These are phyloP conservation scores for Amanita phalloides DNA, from an alignment of 768 basidiomycete genomes.

Conservation along the genomic window DNA sequence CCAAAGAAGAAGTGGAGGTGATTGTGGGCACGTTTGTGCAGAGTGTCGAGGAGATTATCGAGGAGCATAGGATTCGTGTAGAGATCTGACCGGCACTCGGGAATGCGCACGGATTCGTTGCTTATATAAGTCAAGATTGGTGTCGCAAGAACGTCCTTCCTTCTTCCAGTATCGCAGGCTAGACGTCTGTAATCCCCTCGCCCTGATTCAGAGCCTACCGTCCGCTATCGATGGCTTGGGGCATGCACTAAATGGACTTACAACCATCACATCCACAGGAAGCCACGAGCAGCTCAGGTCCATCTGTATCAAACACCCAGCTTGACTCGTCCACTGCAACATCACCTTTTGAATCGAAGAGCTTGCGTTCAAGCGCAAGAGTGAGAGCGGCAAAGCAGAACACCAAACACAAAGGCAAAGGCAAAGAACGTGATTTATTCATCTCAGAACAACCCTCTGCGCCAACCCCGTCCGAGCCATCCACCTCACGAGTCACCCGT, in stretches of 20 bases:
- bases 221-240: constrained; percentile 74
- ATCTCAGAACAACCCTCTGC: constrained; percentile 20
- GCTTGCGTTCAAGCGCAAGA: constrained; percentile 65
- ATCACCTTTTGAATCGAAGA: constrained; percentile 39
- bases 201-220: constrained; percentile 24
- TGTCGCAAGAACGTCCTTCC: constrained; percentile 21
- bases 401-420: constrained; percentile 45
- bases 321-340: constrained; percentile 24
- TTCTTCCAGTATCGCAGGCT: constrained; percentile 20
- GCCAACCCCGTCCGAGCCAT: constrained; percentile 19
- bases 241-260: constrained; percentile 89
- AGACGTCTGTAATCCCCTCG: constrained; percentile 18
- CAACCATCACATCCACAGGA: constrained; percentile 60
- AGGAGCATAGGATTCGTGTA: constrained; percentile 15
- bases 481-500: constrained; percentile 32
- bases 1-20: constrained; percentile 51
- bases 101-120: constrained; percentile 12
- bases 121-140: constrained; percentile 35
- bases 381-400: constrained; percentile 68
- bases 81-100: background rate
- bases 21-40: constrained; percentile 59
- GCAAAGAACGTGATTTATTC: constrained; percentile 40
- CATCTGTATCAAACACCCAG: constrained; percentile 34
- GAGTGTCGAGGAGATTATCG: constrained; percentile 56
- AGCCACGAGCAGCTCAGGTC: constrained; percentile 61